Conservation (phyloP, 2,329 filamentous ascomycete species). For the Penicillium sp. region DNA sequence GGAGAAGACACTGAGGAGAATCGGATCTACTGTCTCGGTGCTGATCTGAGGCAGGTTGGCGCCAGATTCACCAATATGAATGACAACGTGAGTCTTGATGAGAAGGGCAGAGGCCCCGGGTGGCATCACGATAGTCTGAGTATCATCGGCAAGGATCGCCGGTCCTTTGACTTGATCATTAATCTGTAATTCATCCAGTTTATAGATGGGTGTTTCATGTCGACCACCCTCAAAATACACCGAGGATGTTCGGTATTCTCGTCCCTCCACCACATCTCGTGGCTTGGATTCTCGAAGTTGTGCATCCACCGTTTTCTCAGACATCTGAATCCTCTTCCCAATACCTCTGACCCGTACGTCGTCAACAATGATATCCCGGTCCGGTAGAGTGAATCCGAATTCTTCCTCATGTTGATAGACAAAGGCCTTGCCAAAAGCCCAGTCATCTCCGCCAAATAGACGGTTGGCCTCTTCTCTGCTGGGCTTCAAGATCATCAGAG, state of each 20-base stretch:
- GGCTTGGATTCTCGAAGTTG: conserved; percentile 63
- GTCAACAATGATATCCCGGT: conserved; percentile 85
- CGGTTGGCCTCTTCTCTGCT: conserved; percentile 29
- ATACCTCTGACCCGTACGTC: conserved; percentile 87
- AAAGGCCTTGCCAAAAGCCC: conserved; percentile 83
- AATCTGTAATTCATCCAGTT: conserved; percentile 69
- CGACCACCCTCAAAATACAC: conserved; percentile 87
- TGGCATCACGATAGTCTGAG: conserved; percentile 48
- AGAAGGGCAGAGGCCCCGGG: conserved; percentile 40
- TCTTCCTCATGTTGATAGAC: conserved; percentile 86
- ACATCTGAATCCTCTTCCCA: conserved; percentile 80
- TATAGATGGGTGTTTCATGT: conserved; percentile 77
- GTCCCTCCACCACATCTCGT: conserved; percentile 41
- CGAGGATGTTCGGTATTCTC: conserved; percentile 64
- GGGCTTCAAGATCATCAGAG: conserved; percentile 38
- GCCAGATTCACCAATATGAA: conserved; percentile 35
- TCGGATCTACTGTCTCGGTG: conserved; percentile 66
- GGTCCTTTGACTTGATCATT: conserved; percentile 76
- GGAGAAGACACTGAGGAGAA: conserved; percentile 75
- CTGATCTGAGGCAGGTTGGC: conserved; percentile 31
- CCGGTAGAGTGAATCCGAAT: conserved; percentile 84
- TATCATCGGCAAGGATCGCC: conserved; percentile 74
- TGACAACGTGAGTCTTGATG: conserved; percentile 39
- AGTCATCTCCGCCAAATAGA: conserved; percentile 64
- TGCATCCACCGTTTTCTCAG: conserved; percentile 58